Base-by-base conservation (phyloP, 805 yeast species). In the Brettanomyces naardenensis region DNA sequence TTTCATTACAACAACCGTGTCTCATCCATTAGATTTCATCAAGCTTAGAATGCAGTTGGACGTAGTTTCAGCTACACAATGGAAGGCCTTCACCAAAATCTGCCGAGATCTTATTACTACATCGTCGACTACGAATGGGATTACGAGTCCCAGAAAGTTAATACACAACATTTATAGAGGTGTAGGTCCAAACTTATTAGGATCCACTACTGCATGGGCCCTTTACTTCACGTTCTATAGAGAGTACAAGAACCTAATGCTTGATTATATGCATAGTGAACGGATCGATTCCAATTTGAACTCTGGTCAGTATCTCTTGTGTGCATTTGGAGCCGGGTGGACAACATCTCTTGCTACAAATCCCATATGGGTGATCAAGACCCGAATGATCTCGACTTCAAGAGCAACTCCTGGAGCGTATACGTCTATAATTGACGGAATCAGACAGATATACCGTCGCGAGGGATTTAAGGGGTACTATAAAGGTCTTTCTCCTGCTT, bases 361-460 rank as follows among this genome's bases (percentile, higher is more conserved):
- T 53, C 98, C 98, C 1, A 72, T 90, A 9, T 90, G 98, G 98
- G 95, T 92, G 1, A 57, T 92, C 15, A 92, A 92, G 58, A 92
- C 98, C 0, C 68, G 97, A 44, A 80, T 90, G 46, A 68, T 89
- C 50, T 77, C 88, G 15, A 72, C 74, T 2, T 59, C 72, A 2
- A 59, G 62, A 28, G 42, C 43, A 1, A 47, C 62, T 0, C 64
- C 66, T 0, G 69, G 69, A 13, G 79, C 85, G 0, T 86, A 87
- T 51, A 57, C 58, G 7, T 75, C 86, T 0, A 59, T 79, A 5
- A 9, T 51, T 15, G 75, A 76, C 42, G 94, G 95, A 1, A 49
- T 77, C 0, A 40, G 35, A 11, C 55, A 62, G 19, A 68, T 86
- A 1, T 71, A 69, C 51, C 29, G 30, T 1, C 52, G 55, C 2